These are phyloP conservation scores for Phytophthora pluvialis DNA, from an alignment of 352 stramenopile species.

Conservation along the genomic window DNA sequence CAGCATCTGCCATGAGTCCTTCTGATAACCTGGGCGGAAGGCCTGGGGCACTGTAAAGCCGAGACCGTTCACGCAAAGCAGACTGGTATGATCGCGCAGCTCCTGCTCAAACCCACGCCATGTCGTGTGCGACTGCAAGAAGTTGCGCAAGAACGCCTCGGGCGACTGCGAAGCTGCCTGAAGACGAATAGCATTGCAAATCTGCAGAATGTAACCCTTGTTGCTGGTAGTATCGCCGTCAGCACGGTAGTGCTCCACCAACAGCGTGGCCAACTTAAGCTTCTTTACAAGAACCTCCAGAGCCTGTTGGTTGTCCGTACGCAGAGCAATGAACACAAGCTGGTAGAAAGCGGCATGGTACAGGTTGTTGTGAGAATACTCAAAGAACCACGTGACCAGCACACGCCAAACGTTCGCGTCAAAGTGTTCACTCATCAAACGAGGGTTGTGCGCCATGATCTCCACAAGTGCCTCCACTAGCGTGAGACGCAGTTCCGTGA, in stretches of 20 bases:
- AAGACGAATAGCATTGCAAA: slow-evolving; percentile 89
- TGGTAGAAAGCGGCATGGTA: slow-evolving; percentile 92
- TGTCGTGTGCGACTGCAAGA: slow-evolving; percentile 88
- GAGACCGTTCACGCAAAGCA: slow-evolving; percentile 65
- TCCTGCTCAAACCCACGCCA: slow-evolving; percentile 82
- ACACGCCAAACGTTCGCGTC: slow-evolving; percentile 88
- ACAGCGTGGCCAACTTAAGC: slow-evolving; percentile 81
- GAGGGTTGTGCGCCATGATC: slow-evolving; percentile 82
- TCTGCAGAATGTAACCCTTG: slow-evolving; percentile 89
- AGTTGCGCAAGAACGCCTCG: slow-evolving; percentile 89
- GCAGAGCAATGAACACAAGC: slow-evolving; percentile 88
- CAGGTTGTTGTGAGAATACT: slow-evolving; percentile 93
- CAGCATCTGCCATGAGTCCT: slow-evolving; percentile 72
- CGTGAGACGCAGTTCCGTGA: slow-evolving; percentile 89
- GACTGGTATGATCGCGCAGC: slow-evolving; percentile 59
- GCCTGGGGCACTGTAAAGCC: slow-evolving; percentile 80
- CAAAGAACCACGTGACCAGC: slow-evolving; percentile 90
- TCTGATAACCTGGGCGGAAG: slow-evolving; percentile 63
- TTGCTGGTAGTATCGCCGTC: slow-evolving; percentile 75
- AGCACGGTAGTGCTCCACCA: slow-evolving; percentile 85
- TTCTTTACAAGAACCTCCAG: slow-evolving; percentile 90
- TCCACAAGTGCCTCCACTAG: slow-evolving; percentile 89
- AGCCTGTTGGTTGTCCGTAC: slow-evolving; percentile 81
- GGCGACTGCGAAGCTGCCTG: slow-evolving; percentile 89
- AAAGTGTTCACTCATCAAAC: slow-evolving; percentile 72